Evolutionary conservation across 371 early-diverging fungal species (phyloP), one percentile per base, ranked within the genome.

Genomic region (Mortierella sp.): DNA sequence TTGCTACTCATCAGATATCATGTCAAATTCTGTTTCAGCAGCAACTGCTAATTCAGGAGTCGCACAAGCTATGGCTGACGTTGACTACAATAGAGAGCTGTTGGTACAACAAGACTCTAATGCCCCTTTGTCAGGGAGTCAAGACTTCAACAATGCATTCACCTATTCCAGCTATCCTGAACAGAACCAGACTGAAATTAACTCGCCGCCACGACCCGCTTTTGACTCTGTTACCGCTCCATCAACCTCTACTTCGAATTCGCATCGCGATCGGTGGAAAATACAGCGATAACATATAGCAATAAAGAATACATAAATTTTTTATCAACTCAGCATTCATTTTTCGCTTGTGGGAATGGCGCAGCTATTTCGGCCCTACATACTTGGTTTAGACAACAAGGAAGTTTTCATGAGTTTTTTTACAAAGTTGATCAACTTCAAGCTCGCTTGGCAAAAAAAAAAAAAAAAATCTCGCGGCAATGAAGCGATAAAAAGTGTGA

Each of bases 161-260:
- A 40, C 47, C 1, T 64, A 58, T 47, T 51, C 47, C 35, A 47
- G 68, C 40, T 73, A 73, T 61, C 73, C 73, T 5, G 61, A 67
- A 22, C 53, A 62, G 57, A 40, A 65, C 43, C 32, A 55, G 51
- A 7, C 60, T 40, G 10, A 10, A 10, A 10, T 15, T 2, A 40
- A 15, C 40, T 15, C 40, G 15, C 10, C 40, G 2, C 10, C 40
- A 3, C 26, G 28, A 7, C 15, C 40, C 15, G 40, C 15, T 40
- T 40, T 40, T 40, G 40, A 40, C 40, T 4, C 15, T 3, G 8
- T 15, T 15, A 15, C 5, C 10, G 15, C 40, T 12, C 40, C 40
- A 8, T 40, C n/a, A n/a, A 15, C n/a, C n/a, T 45, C 45, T 45
- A 45, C 45, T n/a, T 45, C 45, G 3, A n/a, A 45, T 19, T 6